These are phyloP conservation scores for Aspergillus glaucus DNA, from an alignment of 2,329 filamentous ascomycete species.

Conservation along the genomic window DNA sequence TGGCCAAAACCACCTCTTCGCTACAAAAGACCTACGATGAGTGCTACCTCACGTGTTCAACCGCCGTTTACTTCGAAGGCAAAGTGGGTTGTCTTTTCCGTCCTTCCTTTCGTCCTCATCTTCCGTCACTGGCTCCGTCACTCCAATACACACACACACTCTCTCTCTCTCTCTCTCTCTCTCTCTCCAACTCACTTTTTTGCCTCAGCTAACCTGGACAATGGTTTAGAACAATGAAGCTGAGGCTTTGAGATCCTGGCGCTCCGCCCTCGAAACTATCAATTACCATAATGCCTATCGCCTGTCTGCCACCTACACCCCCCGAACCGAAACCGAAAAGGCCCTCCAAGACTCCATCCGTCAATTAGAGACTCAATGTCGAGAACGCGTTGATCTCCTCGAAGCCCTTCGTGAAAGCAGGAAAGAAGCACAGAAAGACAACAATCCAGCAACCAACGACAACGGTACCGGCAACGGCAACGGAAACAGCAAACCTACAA, in stretches of 20 bases:
- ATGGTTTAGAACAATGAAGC: constrained; percentile 70
- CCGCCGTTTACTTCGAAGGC: constrained; percentile 90
- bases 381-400: constrained; percentile 83
- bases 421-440: constrained; percentile 43
- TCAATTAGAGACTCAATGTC: constrained; percentile 82
- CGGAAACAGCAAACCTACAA: neutral
- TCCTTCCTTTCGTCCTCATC: neutral
- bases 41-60: constrained; percentile 89
- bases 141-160: neutral
- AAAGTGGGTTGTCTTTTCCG: constrained; percentile 53
- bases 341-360: constrained; percentile 74
- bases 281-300: constrained; percentile 76
- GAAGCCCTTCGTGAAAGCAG: constrained; percentile 68
- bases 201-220: too few species aligned
- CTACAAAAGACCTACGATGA: constrained; percentile 98
- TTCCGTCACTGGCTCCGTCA: neutral
- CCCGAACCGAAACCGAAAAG: constrained; percentile 75
- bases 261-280: constrained; percentile 78
- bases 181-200: too few species aligned
- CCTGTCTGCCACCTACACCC: constrained; percentile 60
- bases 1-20: constrained; percentile 56
- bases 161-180: too few species aligned
- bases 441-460: constrained; percentile 11
- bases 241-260: constrained; percentile 89
- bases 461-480: constrained; percentile 11